Percentiles rank a stretch among this genome's conserved stretches.
Evolutionary conservation across 2,329 filamentous ascomycete species (phyloP).

Genomic region (Harringtonia lauricola): DNA sequence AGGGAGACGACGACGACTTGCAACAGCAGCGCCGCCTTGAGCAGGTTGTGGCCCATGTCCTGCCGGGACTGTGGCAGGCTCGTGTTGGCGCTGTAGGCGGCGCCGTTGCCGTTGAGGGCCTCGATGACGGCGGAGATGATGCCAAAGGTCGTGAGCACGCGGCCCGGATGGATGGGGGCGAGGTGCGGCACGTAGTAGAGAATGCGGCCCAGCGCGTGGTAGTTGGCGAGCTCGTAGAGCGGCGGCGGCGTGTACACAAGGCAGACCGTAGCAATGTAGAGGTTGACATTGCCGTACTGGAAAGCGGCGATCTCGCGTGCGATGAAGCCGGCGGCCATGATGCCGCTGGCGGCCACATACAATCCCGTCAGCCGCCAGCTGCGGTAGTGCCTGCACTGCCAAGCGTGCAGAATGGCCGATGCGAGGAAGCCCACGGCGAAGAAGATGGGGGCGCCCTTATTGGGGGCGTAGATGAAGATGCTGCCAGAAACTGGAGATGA

Average conservation of each 20-base stretch:
- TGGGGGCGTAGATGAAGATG: slow-evolving; percentile 21
- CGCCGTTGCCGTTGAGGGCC: slow-evolving; percentile 35
- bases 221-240: slow-evolving; percentile 51
- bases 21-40: slow-evolving; percentile 40
- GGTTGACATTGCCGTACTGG: slow-evolving; percentile 27
- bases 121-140: slow-evolving; percentile 36
- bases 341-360: slow-evolving; percentile 31
- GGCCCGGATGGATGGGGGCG: slow-evolving; percentile 37
- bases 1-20: slow-evolving; percentile 40
- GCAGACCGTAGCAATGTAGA: slow-evolving; percentile 28
- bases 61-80: slow-evolving; percentile 25
- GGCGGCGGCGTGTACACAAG: slow-evolving; percentile 32
- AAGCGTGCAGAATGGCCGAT: slow-evolving; percentile 18
- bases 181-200: slow-evolving; percentile 52
- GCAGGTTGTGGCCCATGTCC: slow-evolving; percentile 30
- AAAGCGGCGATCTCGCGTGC: slow-evolving; percentile 35
- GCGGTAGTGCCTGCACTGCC: slow-evolving; percentile 29
- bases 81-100: slow-evolving; percentile 34
- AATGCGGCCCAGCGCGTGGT: slow-evolving; percentile 49
- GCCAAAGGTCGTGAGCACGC: slow-evolving; percentile 35
- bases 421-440: slow-evolving; percentile 20
- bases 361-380: slow-evolving; percentile 38
- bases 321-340: slow-evolving; percentile 41
- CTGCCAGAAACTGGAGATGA: slow-evolving; percentile 13
- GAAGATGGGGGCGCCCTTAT: slow-evolving; percentile 25